These are phyloP conservation scores for Nicotiana paniculata DNA, from an alignment of 257 asterid species.

Conservation along the genomic window DNA sequence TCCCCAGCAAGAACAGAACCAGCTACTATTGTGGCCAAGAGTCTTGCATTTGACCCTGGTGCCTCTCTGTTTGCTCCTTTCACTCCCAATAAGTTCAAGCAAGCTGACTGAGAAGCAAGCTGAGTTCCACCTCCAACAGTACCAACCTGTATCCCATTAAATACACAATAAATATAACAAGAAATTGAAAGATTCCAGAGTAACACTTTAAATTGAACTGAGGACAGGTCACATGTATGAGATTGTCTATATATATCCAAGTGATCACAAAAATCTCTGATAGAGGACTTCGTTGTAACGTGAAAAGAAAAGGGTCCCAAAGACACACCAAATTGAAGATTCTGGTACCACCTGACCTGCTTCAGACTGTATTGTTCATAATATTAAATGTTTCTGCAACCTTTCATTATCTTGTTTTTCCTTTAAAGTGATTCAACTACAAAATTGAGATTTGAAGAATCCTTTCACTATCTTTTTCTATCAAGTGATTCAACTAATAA, in stretches of 20 bases:
- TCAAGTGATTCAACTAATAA: not conserved
- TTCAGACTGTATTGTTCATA: no score
- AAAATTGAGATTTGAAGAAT: not conserved
- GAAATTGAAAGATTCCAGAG: not conserved
- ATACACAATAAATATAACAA: not conserved
- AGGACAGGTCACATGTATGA: not conserved
- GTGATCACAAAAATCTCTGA: not conserved
- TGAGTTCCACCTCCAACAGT: slow-evolving; percentile 56
- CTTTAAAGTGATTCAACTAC: not conserved
- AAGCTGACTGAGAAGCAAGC: slow-evolving; percentile 45
- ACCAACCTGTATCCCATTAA: slow-evolving; percentile 29
- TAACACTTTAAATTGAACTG: not conserved
- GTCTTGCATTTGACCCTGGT: slow-evolving; percentile 44
- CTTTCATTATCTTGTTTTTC: not conserved
- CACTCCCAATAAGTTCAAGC: slow-evolving; percentile 45
- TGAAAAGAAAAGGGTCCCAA: not conserved
- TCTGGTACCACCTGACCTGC: no score
- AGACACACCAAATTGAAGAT: not conserved
- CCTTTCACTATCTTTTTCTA: not conserved
- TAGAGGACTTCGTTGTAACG: not conserved
- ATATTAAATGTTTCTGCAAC: not conserved
- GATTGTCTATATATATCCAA: not conserved
- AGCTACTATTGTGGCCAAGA: slow-evolving; percentile 40
- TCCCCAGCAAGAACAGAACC: slow-evolving; percentile 56
- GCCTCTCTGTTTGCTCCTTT: slow-evolving; percentile 41